Evolutionary conservation across 2,329 filamentous ascomycete species (phyloP).

Genomic region (Colletotrichum shisoi): DNA sequence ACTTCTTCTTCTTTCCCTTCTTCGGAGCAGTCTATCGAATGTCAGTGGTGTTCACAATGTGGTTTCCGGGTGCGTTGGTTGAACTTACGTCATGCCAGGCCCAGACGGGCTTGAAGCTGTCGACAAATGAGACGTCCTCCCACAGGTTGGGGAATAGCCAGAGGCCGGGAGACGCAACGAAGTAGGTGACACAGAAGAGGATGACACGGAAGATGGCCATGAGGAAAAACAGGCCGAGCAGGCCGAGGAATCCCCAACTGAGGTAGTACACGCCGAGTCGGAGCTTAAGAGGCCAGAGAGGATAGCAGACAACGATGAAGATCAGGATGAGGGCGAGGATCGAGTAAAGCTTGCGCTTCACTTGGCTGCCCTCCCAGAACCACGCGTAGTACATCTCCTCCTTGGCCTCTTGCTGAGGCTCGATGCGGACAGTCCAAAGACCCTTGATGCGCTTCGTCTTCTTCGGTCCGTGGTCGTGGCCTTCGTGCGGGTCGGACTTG

Average conservation of each 20-base stretch:
- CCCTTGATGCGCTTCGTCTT: constrained; percentile 91
- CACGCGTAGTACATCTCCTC: constrained; percentile 96
- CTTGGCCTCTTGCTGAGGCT: constrained; percentile 89
- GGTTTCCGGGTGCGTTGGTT: neutral
- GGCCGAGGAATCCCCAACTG: constrained; percentile 88
- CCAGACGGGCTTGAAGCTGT: constrained; percentile 95
- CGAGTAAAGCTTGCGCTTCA: constrained; percentile 93
- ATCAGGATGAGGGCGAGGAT: constrained; percentile 82
- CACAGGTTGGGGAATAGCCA: constrained; percentile 99
- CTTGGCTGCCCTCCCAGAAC: constrained; percentile 92
- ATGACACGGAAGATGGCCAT: constrained; percentile 98
- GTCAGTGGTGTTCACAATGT: neutral
- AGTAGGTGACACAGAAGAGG: constrained; percentile 91
- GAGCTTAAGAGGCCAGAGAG: constrained; percentile 91
- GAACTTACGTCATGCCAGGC: constrained; percentile 91
- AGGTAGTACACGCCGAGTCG: constrained; percentile 96
- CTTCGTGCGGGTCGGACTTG: constrained; percentile 80
- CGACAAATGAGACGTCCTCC: constrained; percentile 97
- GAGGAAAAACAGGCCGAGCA: constrained; percentile 91
- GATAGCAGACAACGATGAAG: constrained; percentile 91
- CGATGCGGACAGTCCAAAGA: constrained; percentile 93
- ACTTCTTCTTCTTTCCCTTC: constrained; percentile 65
- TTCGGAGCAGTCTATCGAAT: constrained; percentile 53
- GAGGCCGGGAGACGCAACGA: constrained; percentile 82
- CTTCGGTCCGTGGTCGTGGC: constrained; percentile 75